These are phyloP conservation scores for Chlorella sorokiniana DNA, from an alignment of 139 green algal species.

Conservation along the genomic window DNA sequence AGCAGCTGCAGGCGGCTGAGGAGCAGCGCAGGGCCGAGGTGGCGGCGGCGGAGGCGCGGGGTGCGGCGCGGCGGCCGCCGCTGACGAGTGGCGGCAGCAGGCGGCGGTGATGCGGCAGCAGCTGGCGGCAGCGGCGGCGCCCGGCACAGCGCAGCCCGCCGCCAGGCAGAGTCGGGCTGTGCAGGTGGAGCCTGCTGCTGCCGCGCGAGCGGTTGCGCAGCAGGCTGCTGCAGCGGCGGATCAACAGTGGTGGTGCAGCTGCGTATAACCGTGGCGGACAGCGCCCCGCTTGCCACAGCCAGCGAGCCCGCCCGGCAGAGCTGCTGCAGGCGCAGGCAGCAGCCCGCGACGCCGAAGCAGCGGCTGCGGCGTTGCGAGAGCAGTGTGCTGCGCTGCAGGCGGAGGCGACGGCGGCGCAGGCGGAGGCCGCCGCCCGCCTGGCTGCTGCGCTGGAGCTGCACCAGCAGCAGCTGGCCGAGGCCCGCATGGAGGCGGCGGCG, in stretches of 20 bases:
- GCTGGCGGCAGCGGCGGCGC: background rate
- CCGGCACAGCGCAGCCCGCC: background rate
- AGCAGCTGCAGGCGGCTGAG: background rate
- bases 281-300: too few relatives aligned
- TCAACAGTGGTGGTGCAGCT: background rate
- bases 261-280: too few relatives aligned
- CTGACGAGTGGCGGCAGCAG: constrained; percentile 29
- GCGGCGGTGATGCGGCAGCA: constrained; percentile 22
- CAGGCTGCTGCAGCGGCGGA: background rate
- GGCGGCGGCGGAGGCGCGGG: background rate
- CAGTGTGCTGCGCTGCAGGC: background rate
- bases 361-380: too few relatives aligned
- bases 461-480: background rate
- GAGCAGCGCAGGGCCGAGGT: background rate
- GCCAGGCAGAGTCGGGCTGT: background rate
- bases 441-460: background rate
- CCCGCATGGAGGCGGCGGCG: background rate
- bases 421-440: background rate
- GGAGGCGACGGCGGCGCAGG: background rate
- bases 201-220: background rate
- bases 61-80: background rate
- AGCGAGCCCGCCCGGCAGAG: too few relatives aligned
- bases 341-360: too few relatives aligned
- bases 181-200: background rate
- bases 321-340: too few relatives aligned